Percentiles rank a stretch among this genome's conserved stretches.
These are phyloP conservation scores for Clavispora santaluciae DNA, from an alignment of 805 yeast genomes.

Conservation along the genomic window DNA sequence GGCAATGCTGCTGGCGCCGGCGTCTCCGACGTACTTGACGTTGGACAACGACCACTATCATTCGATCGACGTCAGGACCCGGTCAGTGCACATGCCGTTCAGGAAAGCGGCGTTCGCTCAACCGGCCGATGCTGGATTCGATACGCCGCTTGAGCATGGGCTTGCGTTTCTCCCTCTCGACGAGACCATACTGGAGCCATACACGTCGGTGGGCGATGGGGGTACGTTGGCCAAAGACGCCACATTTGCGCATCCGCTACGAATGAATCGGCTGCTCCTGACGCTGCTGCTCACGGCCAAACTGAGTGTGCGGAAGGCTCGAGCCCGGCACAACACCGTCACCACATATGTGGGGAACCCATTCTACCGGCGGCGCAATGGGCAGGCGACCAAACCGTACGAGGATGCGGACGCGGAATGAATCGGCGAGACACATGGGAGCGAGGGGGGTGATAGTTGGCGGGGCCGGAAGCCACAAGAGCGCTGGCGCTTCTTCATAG, in stretches of 20 bases:
- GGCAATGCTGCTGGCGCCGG: neutral
- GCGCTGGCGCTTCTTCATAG: neutral
- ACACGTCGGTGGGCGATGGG: neutral
- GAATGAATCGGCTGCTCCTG: conserved; percentile 3
- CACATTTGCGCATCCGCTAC: neutral
- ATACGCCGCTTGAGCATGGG: neutral
- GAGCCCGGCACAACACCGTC: conserved; percentile 1
- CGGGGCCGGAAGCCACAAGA: neutral
- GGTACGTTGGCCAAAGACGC: neutral
- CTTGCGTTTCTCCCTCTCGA: neutral
- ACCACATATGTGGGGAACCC: conserved; percentile 5
- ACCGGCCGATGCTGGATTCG: too few relatives aligned
- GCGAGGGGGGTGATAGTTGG: too few relatives aligned
- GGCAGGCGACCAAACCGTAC: neutral
- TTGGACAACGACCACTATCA: neutral
- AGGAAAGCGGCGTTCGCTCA: neutral
- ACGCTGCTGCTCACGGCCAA: conserved; percentile 2
- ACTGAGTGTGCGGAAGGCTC: neutral
- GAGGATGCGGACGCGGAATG: neutral
- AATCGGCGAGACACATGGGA: too few relatives aligned
- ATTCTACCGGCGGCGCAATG: conserved; percentile 1
- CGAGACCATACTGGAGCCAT: neutral
- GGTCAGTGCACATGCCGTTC: neutral
- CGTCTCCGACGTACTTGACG: neutral
- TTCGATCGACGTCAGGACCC: neutral